A percentile compares a stretch with the other conserved stretches of the same genome.
Evolutionary conservation across 306 rosid genomes (phyloP).

Genomic region (Medicago ruthenica): DNA sequence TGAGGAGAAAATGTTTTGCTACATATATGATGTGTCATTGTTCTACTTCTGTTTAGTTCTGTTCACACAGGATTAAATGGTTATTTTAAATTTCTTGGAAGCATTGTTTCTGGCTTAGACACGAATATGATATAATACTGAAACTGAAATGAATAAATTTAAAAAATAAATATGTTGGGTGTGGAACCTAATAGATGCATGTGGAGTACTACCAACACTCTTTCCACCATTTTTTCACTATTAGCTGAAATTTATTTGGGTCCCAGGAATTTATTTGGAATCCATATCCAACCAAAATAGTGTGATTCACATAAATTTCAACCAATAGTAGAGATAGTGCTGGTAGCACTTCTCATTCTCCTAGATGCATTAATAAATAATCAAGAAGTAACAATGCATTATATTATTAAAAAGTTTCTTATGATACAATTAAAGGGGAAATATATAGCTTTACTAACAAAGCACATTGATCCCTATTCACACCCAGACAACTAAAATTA

Average conservation of each 20-base stretch:
- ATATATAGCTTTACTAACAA: not conserved
- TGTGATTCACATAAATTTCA: too few species aligned
- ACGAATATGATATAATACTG: not conserved
- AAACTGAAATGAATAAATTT: not conserved
- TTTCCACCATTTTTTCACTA: not conserved
- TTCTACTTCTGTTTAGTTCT: constrained; percentile 28
- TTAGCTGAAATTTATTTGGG: too few species aligned
- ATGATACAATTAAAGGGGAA: not conserved
- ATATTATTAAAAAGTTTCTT: not conserved
- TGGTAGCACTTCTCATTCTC: not conserved
- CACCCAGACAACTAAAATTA: not conserved
- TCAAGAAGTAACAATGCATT: not conserved
- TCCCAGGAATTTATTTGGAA: too few species aligned
- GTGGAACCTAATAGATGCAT: not conserved
- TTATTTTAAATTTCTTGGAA: constrained; percentile 31
- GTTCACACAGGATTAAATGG: constrained; percentile 11
- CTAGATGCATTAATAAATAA: not conserved
- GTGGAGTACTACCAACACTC: not conserved
- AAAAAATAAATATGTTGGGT: not conserved
- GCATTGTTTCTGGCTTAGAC: constrained; percentile 22
- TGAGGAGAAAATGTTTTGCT: constrained; percentile 23
- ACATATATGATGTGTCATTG: constrained; percentile 6
- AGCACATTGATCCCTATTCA: constrained; percentile 1
- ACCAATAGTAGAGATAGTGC: too few species aligned
- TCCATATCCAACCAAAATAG: too few species aligned